Conservation (phyloP, 768 basidiomycete species). For the Lentinula sp. region DNA sequence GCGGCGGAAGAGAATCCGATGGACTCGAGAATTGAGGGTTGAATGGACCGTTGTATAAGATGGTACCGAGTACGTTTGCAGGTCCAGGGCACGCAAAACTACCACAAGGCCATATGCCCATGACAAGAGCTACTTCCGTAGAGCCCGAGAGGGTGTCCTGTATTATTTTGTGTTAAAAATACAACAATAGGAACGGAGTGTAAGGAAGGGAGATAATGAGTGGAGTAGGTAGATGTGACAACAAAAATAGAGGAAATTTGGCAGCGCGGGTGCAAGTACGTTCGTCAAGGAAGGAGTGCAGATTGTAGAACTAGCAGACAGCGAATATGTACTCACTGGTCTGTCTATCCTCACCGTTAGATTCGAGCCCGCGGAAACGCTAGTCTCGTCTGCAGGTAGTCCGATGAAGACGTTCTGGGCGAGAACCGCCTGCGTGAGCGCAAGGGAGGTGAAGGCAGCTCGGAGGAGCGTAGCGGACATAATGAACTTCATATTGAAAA, state of each 20-base stretch:
- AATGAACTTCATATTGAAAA: neutral
- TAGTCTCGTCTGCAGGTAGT: constrained; percentile 26
- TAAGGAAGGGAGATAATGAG: neutral
- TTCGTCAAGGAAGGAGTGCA: neutral
- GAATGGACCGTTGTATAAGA: constrained; percentile 43
- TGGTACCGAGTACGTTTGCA: constrained; percentile 26
- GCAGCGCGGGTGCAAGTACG: too few species aligned
- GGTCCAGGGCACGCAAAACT: constrained; percentile 18
- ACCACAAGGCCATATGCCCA: constrained; percentile 35
- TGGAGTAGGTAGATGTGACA: neutral
- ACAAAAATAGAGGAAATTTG: neutral
- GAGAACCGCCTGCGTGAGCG: constrained; percentile 23
- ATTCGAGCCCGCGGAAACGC: constrained; percentile 27
- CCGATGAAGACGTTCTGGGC: constrained; percentile 38
- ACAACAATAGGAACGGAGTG: neutral
- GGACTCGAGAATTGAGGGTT: constrained; percentile 21
- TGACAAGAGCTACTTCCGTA: constrained; percentile 38
- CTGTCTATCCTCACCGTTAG: constrained; percentile 41
- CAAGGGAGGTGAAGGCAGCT: neutral
- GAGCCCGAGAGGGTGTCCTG: constrained; percentile 32
- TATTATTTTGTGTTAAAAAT: neutral
- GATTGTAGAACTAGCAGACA: neutral
- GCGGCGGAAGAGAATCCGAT: constrained; percentile 1
- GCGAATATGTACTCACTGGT: constrained; percentile 29
- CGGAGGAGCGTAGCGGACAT: neutral